Conservation (phyloP, 2,329 filamentous ascomycete species). For the Fusarium nelsonii region DNA sequence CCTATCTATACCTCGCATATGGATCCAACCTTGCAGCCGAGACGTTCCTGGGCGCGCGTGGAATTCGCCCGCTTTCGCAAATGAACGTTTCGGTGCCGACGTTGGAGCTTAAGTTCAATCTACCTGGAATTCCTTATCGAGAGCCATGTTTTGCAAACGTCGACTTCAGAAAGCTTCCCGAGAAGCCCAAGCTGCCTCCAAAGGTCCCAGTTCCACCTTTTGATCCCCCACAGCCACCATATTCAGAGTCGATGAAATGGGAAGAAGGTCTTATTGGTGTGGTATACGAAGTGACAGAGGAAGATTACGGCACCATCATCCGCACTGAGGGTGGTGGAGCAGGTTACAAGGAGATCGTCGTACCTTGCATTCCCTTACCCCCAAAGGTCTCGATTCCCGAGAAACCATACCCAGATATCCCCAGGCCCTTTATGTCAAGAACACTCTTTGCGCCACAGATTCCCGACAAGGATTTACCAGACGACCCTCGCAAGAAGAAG, state of each 20-base stretch:
- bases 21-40: constrained; percentile 87
- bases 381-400: constrained; percentile 71
- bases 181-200: constrained; percentile 53
- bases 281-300: constrained; percentile 90
- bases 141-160: constrained; percentile 96
- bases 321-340: constrained; percentile 89
- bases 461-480: constrained; percentile 52
- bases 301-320: constrained; percentile 88
- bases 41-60: constrained; percentile 82
- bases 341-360: constrained; percentile 85
- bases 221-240: constrained; percentile 43
- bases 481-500: constrained; percentile 52
- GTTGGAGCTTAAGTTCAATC: constrained; percentile 83
- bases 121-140: constrained; percentile 85
- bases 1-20: constrained; percentile 86
- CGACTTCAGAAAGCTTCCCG: constrained; percentile 67
- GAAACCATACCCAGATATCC: constrained; percentile 64
- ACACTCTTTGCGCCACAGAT: constrained; percentile 80
- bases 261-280: constrained; percentile 88
- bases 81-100: constrained; percentile 85
- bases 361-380: constrained; percentile 80
- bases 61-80: constrained; percentile 83
- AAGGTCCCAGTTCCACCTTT: constrained; percentile 47
- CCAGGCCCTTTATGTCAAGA: constrained; percentile 81
- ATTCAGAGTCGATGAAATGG: constrained; percentile 63